Evolutionary conservation across 1,284 basidiomycete genomes (phyloP), one percentile per base, ranked within the genome.

Genomic region (Ceratobasidium sp.): DNA sequence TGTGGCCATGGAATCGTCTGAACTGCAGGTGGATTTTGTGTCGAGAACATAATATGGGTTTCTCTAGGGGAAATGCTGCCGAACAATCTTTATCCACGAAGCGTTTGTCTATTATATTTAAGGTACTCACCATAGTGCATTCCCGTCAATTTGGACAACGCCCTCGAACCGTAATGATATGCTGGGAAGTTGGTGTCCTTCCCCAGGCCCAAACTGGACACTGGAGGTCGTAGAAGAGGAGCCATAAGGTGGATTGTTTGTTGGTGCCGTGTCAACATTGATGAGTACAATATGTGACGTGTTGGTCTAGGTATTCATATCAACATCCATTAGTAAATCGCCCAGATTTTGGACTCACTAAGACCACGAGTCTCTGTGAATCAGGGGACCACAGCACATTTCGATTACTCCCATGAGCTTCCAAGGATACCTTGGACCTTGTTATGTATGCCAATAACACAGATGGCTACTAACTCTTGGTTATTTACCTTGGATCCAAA

Each of bases 1-100:
- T 68, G 76, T 16, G 90, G 90, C 90, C 91, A 93, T 1, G 90
- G 90, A 72, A 93, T 88, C 25, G 86, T 83, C 74, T 91, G 89
- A 23, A 92, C 80, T 6, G 89, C 84, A 6, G 88, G 83, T 0
- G 90, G 90, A 70, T 80, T 82, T 71, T 79, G 80, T 0, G 89
- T 91, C 1, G 89, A 88, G 75, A 91, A 91, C 36, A 88, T 72
- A 19, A 93, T 81, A 76, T 85, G 83, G 64, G 85, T 78, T 74
- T 81, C 84, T 57, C 89, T 82, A 27, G 89, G 88, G 3, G 90
- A 91, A 25, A 91, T 83, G 71, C 90, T 91, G 41, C 60, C 53
- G 11, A 39, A 69, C 39, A 47, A 60, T 56, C 14, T 30, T 33
- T 25, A 39, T 30, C 39, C 60, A 39, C 68, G 42, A 44, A 57